Conservation (phyloP, 106 monocot species). For the Xerophyta viscosa region DNA sequence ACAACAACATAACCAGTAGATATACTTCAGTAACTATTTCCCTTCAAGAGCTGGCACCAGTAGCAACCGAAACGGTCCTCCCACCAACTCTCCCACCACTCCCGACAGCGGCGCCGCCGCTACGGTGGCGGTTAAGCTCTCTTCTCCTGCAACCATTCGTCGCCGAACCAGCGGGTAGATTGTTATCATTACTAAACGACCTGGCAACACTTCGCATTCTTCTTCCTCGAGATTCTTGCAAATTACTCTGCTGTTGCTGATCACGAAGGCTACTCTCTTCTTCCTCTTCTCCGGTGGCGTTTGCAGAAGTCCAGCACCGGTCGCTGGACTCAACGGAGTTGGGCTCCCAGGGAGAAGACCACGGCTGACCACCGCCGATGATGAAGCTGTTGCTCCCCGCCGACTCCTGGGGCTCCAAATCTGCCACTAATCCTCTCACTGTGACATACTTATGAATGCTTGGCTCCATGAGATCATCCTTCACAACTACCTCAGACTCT, state of each 20-base stretch:
- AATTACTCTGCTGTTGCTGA: constrained; percentile 1
- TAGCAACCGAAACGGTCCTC: constrained; percentile 10
- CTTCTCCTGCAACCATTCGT: constrained; percentile 14
- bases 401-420: constrained; percentile 77
- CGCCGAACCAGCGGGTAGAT: background rate
- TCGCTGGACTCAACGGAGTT: constrained; percentile 72
- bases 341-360: constrained; percentile 34
- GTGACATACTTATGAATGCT: constrained; percentile 75
- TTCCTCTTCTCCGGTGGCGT: constrained; percentile 27
- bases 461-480: constrained; percentile 69
- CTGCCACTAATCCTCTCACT: constrained; percentile 33
- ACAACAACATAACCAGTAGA: background rate
- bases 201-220: constrained; percentile 10
- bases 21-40: background rate
- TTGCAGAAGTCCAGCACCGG: constrained; percentile 29
- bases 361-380: constrained; percentile 49
- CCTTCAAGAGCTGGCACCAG: constrained; percentile 13
- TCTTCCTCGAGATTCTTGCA: constrained; percentile 3
- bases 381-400: constrained; percentile 88
- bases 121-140: constrained; percentile 10
- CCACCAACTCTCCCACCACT: background rate
- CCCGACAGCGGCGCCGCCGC: background rate
- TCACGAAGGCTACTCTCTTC: constrained; percentile 1
- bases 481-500: constrained; percentile 51
- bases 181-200: too few relatives aligned